These are phyloP conservation scores for Lenwebbia sp. DNA, from an alignment of 345 rosid genomes.

Conservation along the genomic window DNA sequence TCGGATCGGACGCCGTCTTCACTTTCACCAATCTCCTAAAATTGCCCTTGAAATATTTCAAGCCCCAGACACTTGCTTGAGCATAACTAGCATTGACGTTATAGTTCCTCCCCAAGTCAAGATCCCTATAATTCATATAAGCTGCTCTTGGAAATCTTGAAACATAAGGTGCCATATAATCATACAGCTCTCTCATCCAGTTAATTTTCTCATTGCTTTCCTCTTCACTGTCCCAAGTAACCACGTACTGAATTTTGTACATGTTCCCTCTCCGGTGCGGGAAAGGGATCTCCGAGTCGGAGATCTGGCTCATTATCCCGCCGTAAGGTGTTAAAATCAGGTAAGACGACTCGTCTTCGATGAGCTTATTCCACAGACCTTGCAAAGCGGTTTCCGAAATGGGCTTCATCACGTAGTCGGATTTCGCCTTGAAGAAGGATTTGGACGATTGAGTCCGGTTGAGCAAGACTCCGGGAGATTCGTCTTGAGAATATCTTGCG, in stretches of 20 bases:
- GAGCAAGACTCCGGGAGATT: slow-evolving; percentile 31
- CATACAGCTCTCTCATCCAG: slow-evolving; percentile 44
- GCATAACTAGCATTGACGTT: background rate
- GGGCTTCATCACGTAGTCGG: slow-evolving; percentile 35
- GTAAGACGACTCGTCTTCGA: slow-evolving; percentile 38
- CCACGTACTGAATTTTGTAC: slow-evolving; percentile 11
- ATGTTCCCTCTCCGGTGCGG: slow-evolving; percentile 27
- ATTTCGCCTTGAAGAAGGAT: slow-evolving; percentile 49
- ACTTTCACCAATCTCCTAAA: slow-evolving; percentile 12
- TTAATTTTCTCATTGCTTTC: slow-evolving; percentile 18
- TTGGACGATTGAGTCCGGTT: slow-evolving; percentile 36
- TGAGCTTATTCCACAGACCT: slow-evolving; percentile 36
- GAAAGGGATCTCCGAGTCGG: slow-evolving; percentile 23
- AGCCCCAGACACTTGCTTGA: background rate
- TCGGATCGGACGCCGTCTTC: slow-evolving; percentile 15
- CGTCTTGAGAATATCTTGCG: slow-evolving; percentile 29
- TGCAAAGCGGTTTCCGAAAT: slow-evolving; percentile 24
- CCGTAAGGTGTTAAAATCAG: slow-evolving; percentile 74
- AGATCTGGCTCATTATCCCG: slow-evolving; percentile 32
- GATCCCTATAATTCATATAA: background rate
- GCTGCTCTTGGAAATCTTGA: background rate
- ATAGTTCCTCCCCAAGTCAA: background rate
- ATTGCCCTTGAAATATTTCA: background rate
- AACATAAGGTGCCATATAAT: slow-evolving; percentile 24
- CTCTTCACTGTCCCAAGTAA: background rate